Conservation (phyloP, 352 stramenopile genomes). For the Aphanomyces astaci region DNA sequence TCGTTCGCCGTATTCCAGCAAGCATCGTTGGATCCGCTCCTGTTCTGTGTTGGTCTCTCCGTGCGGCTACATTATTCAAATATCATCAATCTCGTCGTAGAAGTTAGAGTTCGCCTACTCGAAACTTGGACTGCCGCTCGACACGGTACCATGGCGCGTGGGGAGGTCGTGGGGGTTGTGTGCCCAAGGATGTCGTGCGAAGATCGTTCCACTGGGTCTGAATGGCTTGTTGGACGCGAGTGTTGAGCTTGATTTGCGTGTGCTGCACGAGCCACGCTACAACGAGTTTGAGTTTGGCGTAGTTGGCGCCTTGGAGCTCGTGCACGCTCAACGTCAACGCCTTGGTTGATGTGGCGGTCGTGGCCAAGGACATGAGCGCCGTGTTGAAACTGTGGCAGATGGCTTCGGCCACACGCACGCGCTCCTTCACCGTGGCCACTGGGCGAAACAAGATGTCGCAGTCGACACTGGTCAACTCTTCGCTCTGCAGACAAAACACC, state of each 20-base stretch:
- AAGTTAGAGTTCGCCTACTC: no score
- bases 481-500: slow-evolving; percentile 15
- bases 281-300: slow-evolving; percentile 10
- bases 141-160: not conserved
- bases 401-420: slow-evolving; percentile 13
- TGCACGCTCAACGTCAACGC: slow-evolving; percentile 13
- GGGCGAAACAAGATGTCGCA: slow-evolving; percentile 19
- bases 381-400: slow-evolving; percentile 20
- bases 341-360: not conserved
- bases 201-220: not conserved
- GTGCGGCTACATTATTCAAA: no score
- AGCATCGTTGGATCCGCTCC: slow-evolving; percentile 62
- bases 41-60: slow-evolving; percentile 43
- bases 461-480: slow-evolving; percentile 12
- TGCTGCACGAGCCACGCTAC: slow-evolving; percentile 17
- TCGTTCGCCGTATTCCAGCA: slow-evolving; percentile 73
- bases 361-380: slow-evolving; percentile 3
- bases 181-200: not conserved
- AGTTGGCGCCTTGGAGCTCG: slow-evolving; percentile 19
- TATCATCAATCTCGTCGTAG: no score
- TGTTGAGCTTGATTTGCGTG: slow-evolving; percentile 19
- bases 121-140: slow-evolving; percentile 1
- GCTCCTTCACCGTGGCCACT: slow-evolving; percentile 12
- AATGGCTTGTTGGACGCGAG: slow-evolving; percentile 1
- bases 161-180: not conserved